Conservation (phyloP, 108 stramenopile species). For the Skeletonema tropicum region DNA sequence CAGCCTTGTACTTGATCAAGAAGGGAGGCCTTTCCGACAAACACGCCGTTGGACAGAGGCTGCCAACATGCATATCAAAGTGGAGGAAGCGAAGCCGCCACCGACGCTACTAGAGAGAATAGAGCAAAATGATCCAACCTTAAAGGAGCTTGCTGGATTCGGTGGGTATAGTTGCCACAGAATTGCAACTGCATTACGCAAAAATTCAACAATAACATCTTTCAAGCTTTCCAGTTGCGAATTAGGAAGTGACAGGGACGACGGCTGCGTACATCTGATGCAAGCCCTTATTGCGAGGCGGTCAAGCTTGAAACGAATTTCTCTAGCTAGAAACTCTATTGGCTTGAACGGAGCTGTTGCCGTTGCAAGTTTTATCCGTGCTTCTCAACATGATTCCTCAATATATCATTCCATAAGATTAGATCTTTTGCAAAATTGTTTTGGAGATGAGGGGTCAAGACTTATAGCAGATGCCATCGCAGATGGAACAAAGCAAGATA, state of each 20-base stretch:
- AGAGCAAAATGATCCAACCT: constrained; percentile 15
- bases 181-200: constrained; percentile 16
- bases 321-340: constrained; percentile 26
- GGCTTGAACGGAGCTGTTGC: constrained; percentile 18
- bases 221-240: constrained; percentile 16
- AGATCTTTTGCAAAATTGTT: constrained; percentile 18
- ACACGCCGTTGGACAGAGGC: not conserved
- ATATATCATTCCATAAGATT: constrained; percentile 15
- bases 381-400: not conserved
- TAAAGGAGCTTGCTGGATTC: constrained; percentile 27
- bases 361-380: constrained; percentile 18
- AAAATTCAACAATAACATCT: constrained; percentile 16
- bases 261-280: constrained; percentile 18
- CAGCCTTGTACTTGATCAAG: not conserved
- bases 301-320: constrained; percentile 12
- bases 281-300: constrained; percentile 16
- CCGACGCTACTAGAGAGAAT: constrained; percentile 14
- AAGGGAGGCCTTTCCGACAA: not conserved
- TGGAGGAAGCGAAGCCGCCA: not conserved
- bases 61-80: not conserved
- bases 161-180: constrained; percentile 8
- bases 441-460: constrained; percentile 21
- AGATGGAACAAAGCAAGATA: not conserved
- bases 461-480: constrained; percentile 23
- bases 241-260: constrained; percentile 7